Base-by-base conservation (phyloP, 768 basidiomycete genomes). In the Termitomyces sp. region DNA sequence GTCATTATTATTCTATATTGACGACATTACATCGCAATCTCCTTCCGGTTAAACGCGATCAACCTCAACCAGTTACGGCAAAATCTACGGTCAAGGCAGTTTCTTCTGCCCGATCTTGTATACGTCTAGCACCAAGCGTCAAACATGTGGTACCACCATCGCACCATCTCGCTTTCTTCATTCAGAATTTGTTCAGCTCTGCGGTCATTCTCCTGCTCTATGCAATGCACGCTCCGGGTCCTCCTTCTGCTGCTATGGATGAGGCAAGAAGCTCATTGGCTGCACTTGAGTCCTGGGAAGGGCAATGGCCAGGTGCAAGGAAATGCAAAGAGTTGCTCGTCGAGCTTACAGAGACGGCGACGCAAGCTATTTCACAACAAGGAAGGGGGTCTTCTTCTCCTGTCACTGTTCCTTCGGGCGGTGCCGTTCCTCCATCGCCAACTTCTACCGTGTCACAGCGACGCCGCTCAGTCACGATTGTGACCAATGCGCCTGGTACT, bases 1-100 rank as follows among this genome's bases (percentile, higher is more conserved):
- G 90, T 64, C 90, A 93, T 67, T 94, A 93, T 66, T 94, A 94
- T 70, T 92, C 90, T 16, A 80, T 94, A 44, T 75, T 92, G 64
- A 92, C 90, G 4, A 92, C 92, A 5, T 82, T 94, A 49, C 92
- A 94, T 66, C 90, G 92, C 49, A 93, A 93, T 69, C 86, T 93
- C 64, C 76, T 94, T 8, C 92, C 92, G 10, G 85, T 92, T 51
- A 86, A 81, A 67, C 84, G 80, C 33, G 92, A 90, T 61, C 83
- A 86, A 65, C 77, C 82, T 59, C 84, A 86, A 65, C 77, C 82
- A 10, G 75, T 85, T 22, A 81, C 82, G 29, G 82, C 88, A 6
- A 85, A 84, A 60, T 93, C 92, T 20, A 87, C 87, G 2, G 77
- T 80, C 24, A 92, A 90, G 68, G 92, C 92, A 2, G 87, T 93